phyloP scores from a whole-genome alignment of 768 basidiomycete genomes.

The Lentinula edodes region DNA sequence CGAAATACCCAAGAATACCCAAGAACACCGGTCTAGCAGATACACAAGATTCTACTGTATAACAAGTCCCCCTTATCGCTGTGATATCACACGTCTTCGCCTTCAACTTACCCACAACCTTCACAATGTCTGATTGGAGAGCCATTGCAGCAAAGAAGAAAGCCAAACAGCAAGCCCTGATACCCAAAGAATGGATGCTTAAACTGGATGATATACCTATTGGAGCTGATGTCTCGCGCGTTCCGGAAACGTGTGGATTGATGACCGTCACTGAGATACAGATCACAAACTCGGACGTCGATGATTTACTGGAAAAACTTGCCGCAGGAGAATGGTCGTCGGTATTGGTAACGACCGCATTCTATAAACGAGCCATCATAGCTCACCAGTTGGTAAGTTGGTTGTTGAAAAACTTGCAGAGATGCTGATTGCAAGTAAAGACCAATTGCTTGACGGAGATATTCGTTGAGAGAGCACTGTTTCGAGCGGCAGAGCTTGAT shows the following conservation, averaged over 20 bases:
- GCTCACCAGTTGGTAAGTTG: conserved; percentile 68
- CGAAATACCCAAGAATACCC: no score
- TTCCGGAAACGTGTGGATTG: conserved; percentile 54
- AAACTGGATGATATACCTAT: conserved; percentile 29
- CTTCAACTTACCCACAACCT: background rate
- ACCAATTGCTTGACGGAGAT: conserved; percentile 81
- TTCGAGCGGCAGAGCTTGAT: conserved; percentile 62
- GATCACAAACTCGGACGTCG: conserved; percentile 38
- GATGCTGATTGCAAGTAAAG: conserved; percentile 24
- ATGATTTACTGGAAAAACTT: conserved; percentile 46
- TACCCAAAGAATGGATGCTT: conserved; percentile 65
- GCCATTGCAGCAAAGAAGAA: conserved; percentile 51
- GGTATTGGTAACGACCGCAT: conserved; percentile 66
- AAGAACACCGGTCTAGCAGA: no score
- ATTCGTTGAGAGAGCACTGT: conserved; percentile 68
- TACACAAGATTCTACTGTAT: no score
- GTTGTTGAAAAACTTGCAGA: background rate
- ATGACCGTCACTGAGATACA: conserved; percentile 47
- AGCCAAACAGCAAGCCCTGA: conserved; percentile 41
- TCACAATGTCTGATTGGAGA: conserved; percentile 34
- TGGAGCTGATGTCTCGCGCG: conserved; percentile 43
- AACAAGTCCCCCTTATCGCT: no score
- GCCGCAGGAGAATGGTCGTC: conserved; percentile 52
- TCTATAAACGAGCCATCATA: conserved; percentile 71
- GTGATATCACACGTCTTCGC: background rate